Evolutionary conservation across 2,329 filamentous ascomycete species (phyloP).

Genomic region (Teratosphaeria pseudoeucalypti): DNA sequence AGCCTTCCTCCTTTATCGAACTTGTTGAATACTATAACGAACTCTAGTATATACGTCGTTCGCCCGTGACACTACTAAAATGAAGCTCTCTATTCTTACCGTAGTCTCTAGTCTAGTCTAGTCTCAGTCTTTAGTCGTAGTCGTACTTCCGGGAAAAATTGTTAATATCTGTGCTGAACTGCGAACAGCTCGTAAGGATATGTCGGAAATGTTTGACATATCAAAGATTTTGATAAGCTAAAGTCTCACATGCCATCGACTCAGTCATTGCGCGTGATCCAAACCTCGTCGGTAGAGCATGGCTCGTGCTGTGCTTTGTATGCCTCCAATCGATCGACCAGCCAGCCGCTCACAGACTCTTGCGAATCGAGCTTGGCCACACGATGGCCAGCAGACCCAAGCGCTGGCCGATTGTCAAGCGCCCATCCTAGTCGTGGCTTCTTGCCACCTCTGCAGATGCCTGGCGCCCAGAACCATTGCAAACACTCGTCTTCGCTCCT

Average conservation of each 20-base stretch:
- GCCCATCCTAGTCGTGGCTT: conserved; percentile 17
- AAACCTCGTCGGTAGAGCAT: not conserved
- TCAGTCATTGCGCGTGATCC: not conserved
- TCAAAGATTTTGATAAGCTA: no score
- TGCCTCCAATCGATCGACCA: conserved; percentile 21
- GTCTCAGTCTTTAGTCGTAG: no score
- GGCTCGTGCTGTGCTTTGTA: not conserved
- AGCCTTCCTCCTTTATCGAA: no score
- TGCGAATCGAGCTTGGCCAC: conserved; percentile 13
- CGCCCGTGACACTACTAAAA: no score
- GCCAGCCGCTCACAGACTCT: conserved; percentile 24
- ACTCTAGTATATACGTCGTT: no score
- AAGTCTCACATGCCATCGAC: not conserved
- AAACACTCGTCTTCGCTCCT: conserved; percentile 23
- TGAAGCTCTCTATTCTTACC: no score
- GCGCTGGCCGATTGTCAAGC: conserved; percentile 4
- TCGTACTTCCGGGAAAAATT: no score
- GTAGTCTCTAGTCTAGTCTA: no score
- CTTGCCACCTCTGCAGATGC: conserved; percentile 26
- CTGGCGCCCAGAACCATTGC: conserved; percentile 27
- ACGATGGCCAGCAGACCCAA: conserved; percentile 7
- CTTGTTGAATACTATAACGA: no score
- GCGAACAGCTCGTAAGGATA: no score
- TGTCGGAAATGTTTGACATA: no score
- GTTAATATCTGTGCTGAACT: no score